phyloP scores from a whole-genome alignment of 805 yeast species.

The Yamadazyma sp. region DNA sequence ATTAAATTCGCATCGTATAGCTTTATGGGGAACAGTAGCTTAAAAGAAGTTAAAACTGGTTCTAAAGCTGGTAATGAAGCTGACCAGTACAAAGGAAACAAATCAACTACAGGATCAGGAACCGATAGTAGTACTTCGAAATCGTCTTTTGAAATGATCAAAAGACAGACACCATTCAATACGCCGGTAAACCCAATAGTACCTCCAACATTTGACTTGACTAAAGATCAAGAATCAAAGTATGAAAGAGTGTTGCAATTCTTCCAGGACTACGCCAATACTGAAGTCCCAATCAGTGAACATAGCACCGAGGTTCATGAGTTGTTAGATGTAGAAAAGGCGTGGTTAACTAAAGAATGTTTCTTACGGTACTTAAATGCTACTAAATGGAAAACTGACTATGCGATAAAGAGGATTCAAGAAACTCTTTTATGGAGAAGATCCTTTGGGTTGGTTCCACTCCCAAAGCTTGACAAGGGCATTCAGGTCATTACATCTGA shows the following conservation, averaged over 20 bases:
- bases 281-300: slow-evolving; percentile 26
- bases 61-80: too few relatives aligned
- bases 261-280: slow-evolving; percentile 17
- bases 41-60: too few relatives aligned
- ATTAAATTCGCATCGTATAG: too few relatives aligned
- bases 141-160: too few relatives aligned
- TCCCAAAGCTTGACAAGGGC: slow-evolving; percentile 28
- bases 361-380: slow-evolving; percentile 51
- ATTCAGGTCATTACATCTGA: slow-evolving; percentile 32
- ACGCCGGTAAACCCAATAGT: slow-evolving; percentile 33
- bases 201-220: slow-evolving; percentile 27
- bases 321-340: slow-evolving; percentile 29
- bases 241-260: slow-evolving; percentile 28
- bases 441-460: slow-evolving; percentile 43
- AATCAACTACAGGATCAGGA: too few relatives aligned
- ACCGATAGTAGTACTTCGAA: too few relatives aligned
- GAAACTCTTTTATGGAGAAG: slow-evolving; percentile 55
- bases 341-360: slow-evolving; percentile 53
- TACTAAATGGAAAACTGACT: slow-evolving; percentile 45
- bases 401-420: slow-evolving; percentile 43
- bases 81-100: too few relatives aligned
- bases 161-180: slow-evolving; percentile 38
- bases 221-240: slow-evolving; percentile 28
- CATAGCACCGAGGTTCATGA: slow-evolving; percentile 17
- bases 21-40: too few relatives aligned